Evolutionary conservation across 2,329 filamentous ascomycete genomes (phyloP).

Genomic region (Sarocladiaceae sp.): DNA sequence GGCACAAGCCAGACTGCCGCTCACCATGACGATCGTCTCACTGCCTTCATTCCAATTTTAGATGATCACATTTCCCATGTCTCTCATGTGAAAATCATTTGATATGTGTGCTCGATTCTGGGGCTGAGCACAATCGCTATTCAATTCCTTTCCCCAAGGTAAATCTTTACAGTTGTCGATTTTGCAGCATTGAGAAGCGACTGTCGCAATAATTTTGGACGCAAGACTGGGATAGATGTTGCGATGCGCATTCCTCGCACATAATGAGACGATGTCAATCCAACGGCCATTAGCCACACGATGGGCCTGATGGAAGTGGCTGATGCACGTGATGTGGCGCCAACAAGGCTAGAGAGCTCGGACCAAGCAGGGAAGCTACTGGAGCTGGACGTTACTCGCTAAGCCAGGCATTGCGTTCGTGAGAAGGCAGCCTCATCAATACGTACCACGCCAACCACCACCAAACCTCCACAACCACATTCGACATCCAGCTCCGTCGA

Average conservation of each 20-base stretch:
- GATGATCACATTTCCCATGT: conserved; percentile 3
- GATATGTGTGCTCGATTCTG: no score
- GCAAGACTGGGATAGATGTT: no score
- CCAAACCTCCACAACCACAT: conserved; percentile 7
- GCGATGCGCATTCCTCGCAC: background rate
- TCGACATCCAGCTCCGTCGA: conserved; percentile 7
- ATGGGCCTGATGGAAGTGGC: background rate
- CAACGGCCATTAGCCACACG: background rate
- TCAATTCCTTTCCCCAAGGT: no score
- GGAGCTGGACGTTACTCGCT: background rate
- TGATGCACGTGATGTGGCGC: conserved; percentile 9
- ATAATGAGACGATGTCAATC: background rate
- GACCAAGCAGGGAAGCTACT: conserved; percentile 2
- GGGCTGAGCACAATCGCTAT: no score
- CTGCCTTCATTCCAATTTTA: background rate
- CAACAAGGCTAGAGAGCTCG: conserved; percentile 8
- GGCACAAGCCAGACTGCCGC: background rate
- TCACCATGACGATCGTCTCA: background rate
- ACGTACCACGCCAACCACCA: conserved; percentile 2
- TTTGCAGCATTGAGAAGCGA: no score
- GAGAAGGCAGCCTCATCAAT: conserved; percentile 11
- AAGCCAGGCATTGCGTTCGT: background rate
- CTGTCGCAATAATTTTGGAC: no score
- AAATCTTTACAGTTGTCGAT: no score
- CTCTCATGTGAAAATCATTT: background rate